phyloP scores from a whole-genome alignment of 495 filamentous ascomycete genomes.

The Penicillium subrubescens region DNA sequence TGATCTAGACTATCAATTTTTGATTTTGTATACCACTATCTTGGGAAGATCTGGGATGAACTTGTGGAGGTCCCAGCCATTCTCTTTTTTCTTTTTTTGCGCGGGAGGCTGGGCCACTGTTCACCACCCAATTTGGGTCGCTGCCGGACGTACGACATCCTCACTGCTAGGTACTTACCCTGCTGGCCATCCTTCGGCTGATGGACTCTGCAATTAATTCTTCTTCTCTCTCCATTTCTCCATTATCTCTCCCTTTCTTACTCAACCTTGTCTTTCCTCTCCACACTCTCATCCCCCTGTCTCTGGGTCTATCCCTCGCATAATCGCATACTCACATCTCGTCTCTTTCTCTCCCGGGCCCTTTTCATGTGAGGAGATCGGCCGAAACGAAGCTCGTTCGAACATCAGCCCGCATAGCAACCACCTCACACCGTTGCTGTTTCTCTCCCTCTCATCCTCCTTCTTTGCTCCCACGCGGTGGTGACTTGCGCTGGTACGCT shows the following conservation, averaged over 20 bases:
- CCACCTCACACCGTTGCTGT: conserved; percentile 22
- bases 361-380: conserved; percentile 31
- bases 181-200: neutral
- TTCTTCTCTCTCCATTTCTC: neutral
- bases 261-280: neutral
- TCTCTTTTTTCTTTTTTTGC: neutral
- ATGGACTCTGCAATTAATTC: neutral
- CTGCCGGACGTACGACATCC: neutral
- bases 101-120: conserved; percentile 12
- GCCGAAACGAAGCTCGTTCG: conserved; percentile 19
- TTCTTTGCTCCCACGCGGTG: conserved; percentile 17
- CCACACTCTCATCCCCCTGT: neutral
- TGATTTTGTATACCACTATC: neutral
- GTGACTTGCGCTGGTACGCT: conserved; percentile 36
- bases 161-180: neutral
- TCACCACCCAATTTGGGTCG: conserved; percentile 3
- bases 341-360: conserved; percentile 9
- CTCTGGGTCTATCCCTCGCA: conserved; percentile 11
- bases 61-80: conserved; percentile 11
- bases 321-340: conserved; percentile 8
- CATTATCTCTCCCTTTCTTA: conserved; percentile 4
- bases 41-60: conserved; percentile 4
- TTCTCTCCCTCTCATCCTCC: conserved; percentile 14
- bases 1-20: neutral
- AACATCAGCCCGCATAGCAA: conserved; percentile 21